A percentile compares a stretch with the other conserved stretches of the same genome.
phyloP scores from a whole-genome alignment of 441 rosid species.

The Adansonia madagascariensis region DNA sequence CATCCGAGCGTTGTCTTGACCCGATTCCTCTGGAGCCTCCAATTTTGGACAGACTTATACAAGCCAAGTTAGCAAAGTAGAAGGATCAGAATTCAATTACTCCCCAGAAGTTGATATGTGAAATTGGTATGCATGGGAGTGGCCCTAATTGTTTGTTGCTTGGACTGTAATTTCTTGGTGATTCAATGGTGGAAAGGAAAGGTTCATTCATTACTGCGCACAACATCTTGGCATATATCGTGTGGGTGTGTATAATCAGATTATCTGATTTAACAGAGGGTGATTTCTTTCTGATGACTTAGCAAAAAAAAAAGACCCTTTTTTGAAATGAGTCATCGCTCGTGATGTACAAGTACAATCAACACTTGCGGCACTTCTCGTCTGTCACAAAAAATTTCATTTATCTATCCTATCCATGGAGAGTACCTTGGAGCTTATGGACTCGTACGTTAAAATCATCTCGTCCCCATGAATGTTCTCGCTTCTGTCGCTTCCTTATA shows the following conservation, averaged over 20 bases:
- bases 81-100: conserved; percentile 48
- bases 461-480: not conserved
- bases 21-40: conserved; percentile 91
- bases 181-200: conserved; percentile 5
- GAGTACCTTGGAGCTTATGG: not conserved
- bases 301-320: no score
- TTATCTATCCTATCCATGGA: not conserved
- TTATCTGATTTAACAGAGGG: not conserved
- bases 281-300: not conserved
- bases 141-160: conserved; percentile 13
- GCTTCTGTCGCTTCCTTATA: not conserved
- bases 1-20: conserved; percentile 94
- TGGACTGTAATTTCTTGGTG: not conserved
- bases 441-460: not conserved
- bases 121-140: not conserved
- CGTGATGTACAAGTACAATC: not conserved
- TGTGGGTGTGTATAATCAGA: not conserved
- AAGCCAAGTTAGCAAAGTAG: conserved; percentile 74
- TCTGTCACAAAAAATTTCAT: not conserved
- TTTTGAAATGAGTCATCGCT: not conserved
- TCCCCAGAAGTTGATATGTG: conserved; percentile 21
- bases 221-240: not conserved
- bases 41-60: conserved; percentile 94
- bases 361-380: not conserved
- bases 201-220: not conserved